phyloP scores from a whole-genome alignment of 306 rosid genomes.

The Medicago lupulina region DNA sequence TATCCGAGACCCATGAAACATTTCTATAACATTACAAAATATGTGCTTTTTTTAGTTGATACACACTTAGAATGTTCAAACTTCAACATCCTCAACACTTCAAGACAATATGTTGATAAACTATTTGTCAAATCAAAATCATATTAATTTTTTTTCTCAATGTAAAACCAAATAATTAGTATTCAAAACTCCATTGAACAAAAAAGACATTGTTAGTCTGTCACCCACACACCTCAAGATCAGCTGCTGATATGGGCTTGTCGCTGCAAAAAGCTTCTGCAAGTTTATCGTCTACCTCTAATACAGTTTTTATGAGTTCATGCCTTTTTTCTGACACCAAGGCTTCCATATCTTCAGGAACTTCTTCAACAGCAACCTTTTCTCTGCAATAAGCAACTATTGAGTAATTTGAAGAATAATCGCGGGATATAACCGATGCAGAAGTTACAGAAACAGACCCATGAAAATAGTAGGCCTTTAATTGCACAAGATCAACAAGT shows the following conservation, averaged over 20 bases:
- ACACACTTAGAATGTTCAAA: not conserved
- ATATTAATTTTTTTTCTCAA: not conserved
- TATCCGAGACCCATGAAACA: too few species aligned
- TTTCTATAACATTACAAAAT: too few species aligned
- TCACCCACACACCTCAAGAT: slow-evolving; percentile 67
- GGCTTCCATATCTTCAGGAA: slow-evolving; percentile 77
- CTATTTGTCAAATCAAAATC: not conserved
- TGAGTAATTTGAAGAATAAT: slow-evolving; percentile 16
- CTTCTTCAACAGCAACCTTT: slow-evolving; percentile 63
- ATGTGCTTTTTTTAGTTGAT: too few species aligned
- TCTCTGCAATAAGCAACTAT: slow-evolving; percentile 61
- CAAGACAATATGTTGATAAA: not conserved
- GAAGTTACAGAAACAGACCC: slow-evolving; percentile 64
- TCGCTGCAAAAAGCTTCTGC: slow-evolving; percentile 80
- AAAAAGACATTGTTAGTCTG: not conserved
- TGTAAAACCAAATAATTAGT: not conserved
- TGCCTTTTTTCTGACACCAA: slow-evolving; percentile 81
- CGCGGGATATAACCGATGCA: slow-evolving; percentile 3
- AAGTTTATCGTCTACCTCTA: slow-evolving; percentile 88
- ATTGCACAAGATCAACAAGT: slow-evolving; percentile 85
- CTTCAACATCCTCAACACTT: too few species aligned
- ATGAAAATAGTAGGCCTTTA: slow-evolving; percentile 75
- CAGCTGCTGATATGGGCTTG: slow-evolving; percentile 72
- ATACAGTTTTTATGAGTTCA: slow-evolving; percentile 79
- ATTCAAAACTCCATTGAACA: not conserved